Percentiles rank a stretch among this genome's conserved stretches.
Conservation (phyloP, 129 eudicot genomes). For the Centrapalus pauciflorus region DNA sequence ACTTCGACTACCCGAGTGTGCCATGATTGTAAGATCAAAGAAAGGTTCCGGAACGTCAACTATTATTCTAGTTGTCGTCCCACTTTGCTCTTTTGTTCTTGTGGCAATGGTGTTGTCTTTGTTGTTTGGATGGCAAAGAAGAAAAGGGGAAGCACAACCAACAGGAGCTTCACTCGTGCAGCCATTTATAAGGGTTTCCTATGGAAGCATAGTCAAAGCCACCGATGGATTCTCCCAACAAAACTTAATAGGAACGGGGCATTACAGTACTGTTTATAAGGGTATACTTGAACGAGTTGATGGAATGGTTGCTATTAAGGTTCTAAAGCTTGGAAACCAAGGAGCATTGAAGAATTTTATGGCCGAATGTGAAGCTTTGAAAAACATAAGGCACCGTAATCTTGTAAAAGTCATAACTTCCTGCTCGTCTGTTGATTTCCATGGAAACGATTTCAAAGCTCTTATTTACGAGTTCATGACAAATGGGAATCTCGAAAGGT, state of each 20-base stretch:
- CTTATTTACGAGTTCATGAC: conserved; percentile 33
- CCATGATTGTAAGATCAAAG: background rate
- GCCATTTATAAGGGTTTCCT: conserved; percentile 4
- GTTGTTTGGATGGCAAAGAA: background rate
- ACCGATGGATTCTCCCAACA: conserved; percentile 3
- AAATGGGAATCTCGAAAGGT: conserved; percentile 35
- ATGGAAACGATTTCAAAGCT: conserved; percentile 41
- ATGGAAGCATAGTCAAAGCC: conserved; percentile 9
- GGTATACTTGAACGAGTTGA: conserved; percentile 1
- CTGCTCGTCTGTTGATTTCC: conserved; percentile 34
- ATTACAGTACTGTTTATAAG: conserved; percentile 27
- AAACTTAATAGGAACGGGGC: background rate
- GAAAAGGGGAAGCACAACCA: background rate
- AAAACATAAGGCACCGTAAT: conserved; percentile 34
- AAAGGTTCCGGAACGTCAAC: too few relatives aligned
- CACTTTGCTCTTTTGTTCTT: background rate
- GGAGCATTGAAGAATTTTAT: conserved; percentile 34
- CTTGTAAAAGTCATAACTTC: conserved; percentile 32
- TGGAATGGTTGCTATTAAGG: conserved; percentile 27
- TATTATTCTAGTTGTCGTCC: background rate
- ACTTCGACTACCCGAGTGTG: conserved; percentile 9
- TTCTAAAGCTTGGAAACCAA: conserved; percentile 27
- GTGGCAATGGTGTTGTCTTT: background rate
- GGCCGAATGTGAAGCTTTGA: conserved; percentile 37
- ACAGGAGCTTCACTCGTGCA: background rate